Conservation (phyloP, 1,284 basidiomycete genomes). For the Leccinum glutinopallens region DNA sequence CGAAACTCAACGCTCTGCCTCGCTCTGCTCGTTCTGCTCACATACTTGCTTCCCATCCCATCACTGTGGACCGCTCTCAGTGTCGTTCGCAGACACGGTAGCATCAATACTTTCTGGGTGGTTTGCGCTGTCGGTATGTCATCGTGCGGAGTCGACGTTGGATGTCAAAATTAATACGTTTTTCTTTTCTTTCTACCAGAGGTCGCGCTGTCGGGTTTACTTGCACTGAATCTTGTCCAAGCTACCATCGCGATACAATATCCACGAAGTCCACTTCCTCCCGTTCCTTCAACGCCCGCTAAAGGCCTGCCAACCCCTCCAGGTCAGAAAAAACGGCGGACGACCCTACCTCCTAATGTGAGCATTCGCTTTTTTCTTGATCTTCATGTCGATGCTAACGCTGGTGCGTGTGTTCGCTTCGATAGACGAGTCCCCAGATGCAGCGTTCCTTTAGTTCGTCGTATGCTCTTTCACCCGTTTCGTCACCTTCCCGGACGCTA, state of each 20-base stretch:
- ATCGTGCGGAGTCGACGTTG: not conserved
- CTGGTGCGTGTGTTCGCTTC: not conserved
- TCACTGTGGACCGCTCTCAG: constrained; percentile 43
- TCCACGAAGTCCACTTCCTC: constrained; percentile 47
- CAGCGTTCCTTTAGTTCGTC: constrained; percentile 56
- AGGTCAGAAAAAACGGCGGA: constrained; percentile 40
- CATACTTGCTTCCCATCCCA: constrained; percentile 56
- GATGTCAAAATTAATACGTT: not conserved
- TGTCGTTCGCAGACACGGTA: constrained; percentile 32
- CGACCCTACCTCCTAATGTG: constrained; percentile 50
- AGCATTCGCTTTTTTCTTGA: constrained; percentile 23
- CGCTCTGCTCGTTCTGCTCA: constrained; percentile 44
- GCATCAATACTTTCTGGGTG: constrained; percentile 21
- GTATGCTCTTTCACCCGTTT: constrained; percentile 52
- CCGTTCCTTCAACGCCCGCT: constrained; percentile 39
- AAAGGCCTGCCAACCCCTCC: constrained; percentile 41
- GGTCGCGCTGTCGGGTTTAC: constrained; percentile 41
- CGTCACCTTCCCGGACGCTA: constrained; percentile 49
- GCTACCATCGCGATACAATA: constrained; percentile 54
- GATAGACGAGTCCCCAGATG: constrained; percentile 51
- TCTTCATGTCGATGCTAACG: not conserved
- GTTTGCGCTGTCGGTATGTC: constrained; percentile 27
- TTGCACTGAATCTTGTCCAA: constrained; percentile 54
- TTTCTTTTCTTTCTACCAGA: constrained; percentile 38
- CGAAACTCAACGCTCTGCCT: constrained; percentile 52